Percentiles rank a stretch among this genome's conserved stretches.
Evolutionary conservation across 2,329 filamentous ascomycete genomes (phyloP).

Genomic region (Lachnellula hyalina): DNA sequence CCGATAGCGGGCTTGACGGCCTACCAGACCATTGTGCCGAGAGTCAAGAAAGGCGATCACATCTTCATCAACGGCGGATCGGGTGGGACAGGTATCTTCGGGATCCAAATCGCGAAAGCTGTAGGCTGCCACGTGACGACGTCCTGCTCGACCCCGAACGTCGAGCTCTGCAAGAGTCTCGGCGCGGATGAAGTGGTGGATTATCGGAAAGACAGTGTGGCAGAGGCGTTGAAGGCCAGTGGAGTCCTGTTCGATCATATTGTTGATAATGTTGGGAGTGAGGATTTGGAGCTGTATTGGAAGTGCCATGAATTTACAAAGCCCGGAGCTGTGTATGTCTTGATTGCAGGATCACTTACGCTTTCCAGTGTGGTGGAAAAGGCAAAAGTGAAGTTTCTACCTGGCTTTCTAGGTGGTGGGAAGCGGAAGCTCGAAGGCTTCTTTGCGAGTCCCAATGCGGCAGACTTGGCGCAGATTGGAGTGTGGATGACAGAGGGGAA

Average conservation of each 20-base stretch:
- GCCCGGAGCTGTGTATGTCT: slow-evolving; percentile 10
- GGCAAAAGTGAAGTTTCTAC: slow-evolving; percentile 9
- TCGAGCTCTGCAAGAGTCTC: slow-evolving; percentile 48
- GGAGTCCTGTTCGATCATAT: slow-evolving; percentile 20
- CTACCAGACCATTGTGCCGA: slow-evolving; percentile 37
- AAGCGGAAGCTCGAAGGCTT: slow-evolving; percentile 41
- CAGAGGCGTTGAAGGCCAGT: slow-evolving; percentile 9
- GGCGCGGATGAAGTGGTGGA: slow-evolving; percentile 40
- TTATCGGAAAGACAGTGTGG: slow-evolving; percentile 9
- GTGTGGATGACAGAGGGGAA: slow-evolving; percentile 54
- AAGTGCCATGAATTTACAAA: slow-evolving; percentile 16
- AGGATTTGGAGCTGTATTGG: slow-evolving; percentile 12
- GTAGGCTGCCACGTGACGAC: slow-evolving; percentile 53
- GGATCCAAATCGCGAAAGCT: slow-evolving; percentile 58
- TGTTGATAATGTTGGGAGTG: slow-evolving; percentile 21
- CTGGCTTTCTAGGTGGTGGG: slow-evolving; percentile 17
- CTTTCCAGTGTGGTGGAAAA: slow-evolving; percentile 18
- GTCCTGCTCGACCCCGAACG: slow-evolving; percentile 53
- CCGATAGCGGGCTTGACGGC: slow-evolving; percentile 37
- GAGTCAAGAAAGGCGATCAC: slow-evolving; percentile 43
- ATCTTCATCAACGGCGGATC: slow-evolving; percentile 63
- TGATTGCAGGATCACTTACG: slow-evolving; percentile 58
- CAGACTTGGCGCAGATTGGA: slow-evolving; percentile 45
- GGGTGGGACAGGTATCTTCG: slow-evolving; percentile 55
- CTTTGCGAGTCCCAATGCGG: slow-evolving; percentile 41